Conservation (phyloP, 208 protist species). For the Acanthamoeba rhysodes region DNA sequence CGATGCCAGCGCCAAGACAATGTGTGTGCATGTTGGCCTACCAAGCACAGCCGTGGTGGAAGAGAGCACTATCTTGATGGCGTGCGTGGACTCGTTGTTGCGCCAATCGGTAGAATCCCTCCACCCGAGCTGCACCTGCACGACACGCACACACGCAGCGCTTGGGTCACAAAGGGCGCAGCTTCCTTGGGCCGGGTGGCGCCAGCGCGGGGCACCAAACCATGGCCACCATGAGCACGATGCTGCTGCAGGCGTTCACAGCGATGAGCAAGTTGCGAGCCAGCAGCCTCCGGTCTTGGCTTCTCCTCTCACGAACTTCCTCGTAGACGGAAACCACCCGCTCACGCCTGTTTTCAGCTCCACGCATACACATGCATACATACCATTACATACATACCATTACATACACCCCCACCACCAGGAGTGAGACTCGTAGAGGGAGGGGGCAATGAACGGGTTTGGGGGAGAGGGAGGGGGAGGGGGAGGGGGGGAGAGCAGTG, state of each 20-base stretch:
- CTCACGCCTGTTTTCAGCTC: too few relatives aligned
- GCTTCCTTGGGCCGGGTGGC: background rate
- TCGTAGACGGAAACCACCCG: background rate
- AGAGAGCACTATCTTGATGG: constrained; percentile 5
- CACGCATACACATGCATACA: too few relatives aligned
- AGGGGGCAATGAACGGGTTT: too few relatives aligned
- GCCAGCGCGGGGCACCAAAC: background rate
- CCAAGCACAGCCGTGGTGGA: background rate
- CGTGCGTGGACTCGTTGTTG: background rate
- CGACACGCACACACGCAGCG: background rate
- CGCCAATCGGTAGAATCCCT: background rate
- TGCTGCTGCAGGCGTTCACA: background rate
- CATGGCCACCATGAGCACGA: constrained; percentile 18
- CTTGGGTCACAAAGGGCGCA: background rate
- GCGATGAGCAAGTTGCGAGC: background rate
- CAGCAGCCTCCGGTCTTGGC: background rate
- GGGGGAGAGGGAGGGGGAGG: too few relatives aligned
- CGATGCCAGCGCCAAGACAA: too few relatives aligned
- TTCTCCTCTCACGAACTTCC: background rate
- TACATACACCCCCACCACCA: too few relatives aligned
- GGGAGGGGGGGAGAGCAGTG: background rate
- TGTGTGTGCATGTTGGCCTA: too few relatives aligned
- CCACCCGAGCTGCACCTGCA: constrained; percentile 5
- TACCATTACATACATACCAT: too few relatives aligned
- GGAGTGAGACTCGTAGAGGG: too few relatives aligned